Percentiles rank a stretch among this genome's conserved stretches.
Conservation (phyloP, 2,329 filamentous ascomycete species). For the Talaromyces amestolkiae region DNA sequence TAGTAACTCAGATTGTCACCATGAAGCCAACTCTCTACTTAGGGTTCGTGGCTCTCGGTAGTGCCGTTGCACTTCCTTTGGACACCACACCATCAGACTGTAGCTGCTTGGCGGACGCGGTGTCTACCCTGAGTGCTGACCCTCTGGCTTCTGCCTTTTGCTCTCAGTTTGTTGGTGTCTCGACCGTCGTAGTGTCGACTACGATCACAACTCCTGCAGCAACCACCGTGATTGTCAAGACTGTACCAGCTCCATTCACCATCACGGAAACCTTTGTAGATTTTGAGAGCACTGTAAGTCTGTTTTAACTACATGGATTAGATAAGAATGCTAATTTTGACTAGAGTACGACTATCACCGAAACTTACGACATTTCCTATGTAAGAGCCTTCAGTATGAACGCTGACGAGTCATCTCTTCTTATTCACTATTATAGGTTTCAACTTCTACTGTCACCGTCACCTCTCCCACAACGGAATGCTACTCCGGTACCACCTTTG, state of each 20-base stretch:
- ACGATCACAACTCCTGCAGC: slow-evolving; percentile 11
- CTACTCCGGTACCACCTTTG: slow-evolving; percentile 7
- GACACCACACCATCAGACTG: slow-evolving; percentile 1
- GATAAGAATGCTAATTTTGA: background rate
- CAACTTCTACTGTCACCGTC: background rate
- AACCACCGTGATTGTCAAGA: slow-evolving; percentile 1
- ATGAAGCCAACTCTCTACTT: background rate
- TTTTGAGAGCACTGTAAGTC: slow-evolving; percentile 7
- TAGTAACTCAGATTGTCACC: background rate
- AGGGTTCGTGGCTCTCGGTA: background rate
- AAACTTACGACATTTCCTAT: slow-evolving; percentile 11
- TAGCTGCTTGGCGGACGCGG: slow-evolving; percentile 11
- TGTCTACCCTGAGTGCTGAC: slow-evolving; percentile 8
- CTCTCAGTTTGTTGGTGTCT: slow-evolving; percentile 5
- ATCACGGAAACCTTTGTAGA: background rate
- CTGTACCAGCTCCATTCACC: slow-evolving; percentile 6
- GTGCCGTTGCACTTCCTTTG: background rate
- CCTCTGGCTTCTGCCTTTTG: slow-evolving; percentile 5
- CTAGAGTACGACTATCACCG: slow-evolving; percentile 13
- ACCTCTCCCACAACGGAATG: slow-evolving; percentile 14
- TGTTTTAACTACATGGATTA: background rate
- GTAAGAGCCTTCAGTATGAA: background rate
- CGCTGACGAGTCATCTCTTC: background rate
- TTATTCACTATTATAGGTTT: background rate
- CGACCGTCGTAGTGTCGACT: slow-evolving; percentile 4